Percentiles rank a stretch among this genome's conserved stretches.
Evolutionary conservation across 352 stramenopile species (phyloP).

Genomic region (Phytopythium kandeliae): DNA sequence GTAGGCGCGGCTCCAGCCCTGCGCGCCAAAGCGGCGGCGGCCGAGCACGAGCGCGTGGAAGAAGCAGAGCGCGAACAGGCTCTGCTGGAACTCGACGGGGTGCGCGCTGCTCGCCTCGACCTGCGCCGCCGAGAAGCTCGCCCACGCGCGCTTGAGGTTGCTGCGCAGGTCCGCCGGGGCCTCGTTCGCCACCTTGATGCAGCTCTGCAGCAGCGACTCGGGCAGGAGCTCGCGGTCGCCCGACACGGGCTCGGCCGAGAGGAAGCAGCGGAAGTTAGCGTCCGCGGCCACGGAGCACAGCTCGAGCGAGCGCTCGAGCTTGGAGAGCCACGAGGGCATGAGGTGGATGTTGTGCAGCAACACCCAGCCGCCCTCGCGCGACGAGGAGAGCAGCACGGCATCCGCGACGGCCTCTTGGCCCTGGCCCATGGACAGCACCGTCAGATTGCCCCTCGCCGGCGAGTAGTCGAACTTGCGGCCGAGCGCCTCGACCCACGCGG

Average conservation of each 20-base stretch:
- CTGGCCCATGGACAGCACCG: constrained; percentile 89
- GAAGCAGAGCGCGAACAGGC: constrained; percentile 92
- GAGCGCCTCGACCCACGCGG: constrained; percentile 77
- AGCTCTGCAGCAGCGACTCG: constrained; percentile 77
- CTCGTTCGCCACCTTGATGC: constrained; percentile 86
- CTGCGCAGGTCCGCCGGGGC: constrained; percentile 77
- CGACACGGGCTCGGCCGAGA: constrained; percentile 77
- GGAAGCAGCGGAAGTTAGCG: constrained; percentile 92
- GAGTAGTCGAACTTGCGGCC: constrained; percentile 81
- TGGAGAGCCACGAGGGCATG: constrained; percentile 88
- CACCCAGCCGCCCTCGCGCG: constrained; percentile 80
- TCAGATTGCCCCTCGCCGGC: constrained; percentile 66
- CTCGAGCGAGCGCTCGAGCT: constrained; percentile 75
- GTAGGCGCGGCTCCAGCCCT: constrained; percentile 92
- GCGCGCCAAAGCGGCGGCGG: constrained; percentile 83
- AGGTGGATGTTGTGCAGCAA: constrained; percentile 91
- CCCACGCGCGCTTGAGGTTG: constrained; percentile 76
- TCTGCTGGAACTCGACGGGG: constrained; percentile 87
- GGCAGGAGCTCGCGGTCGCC: constrained; percentile 38
- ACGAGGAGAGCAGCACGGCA: constrained; percentile 57
- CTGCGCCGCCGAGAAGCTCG: constrained; percentile 74
- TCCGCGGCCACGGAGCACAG: constrained; percentile 81
- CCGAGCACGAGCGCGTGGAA: constrained; percentile 93
- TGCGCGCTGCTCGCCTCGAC: constrained; percentile 55
- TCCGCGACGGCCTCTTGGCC: constrained; percentile 79